Evolutionary conservation across 2,329 filamentous ascomycete species (phyloP), one percentile per base, ranked within the genome.

Genomic region (Penicillium sp.): DNA sequence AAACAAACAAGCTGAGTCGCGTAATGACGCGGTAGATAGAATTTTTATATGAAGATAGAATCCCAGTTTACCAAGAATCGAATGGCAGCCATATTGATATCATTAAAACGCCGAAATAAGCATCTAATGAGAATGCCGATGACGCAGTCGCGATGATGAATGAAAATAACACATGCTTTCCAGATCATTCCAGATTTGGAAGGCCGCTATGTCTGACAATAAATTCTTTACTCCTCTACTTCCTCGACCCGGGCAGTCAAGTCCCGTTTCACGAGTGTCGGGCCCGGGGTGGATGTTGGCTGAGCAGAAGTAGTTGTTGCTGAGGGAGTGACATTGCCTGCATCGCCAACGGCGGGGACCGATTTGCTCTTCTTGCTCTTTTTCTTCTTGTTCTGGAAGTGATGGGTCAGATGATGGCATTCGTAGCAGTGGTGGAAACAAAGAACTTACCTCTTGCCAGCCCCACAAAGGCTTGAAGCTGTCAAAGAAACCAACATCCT

Each of bases 401-500:
- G 1, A 15, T n/a, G 13, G 18, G 23, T 51, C 36, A 51, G 43
- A 12, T 39, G 12, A 16, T 18, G 6, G 36, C 36, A 5, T 21
- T 41, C 15, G 33, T 36, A 4, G 3, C 4, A 8, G 18, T 33
- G 4, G 21, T 8, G 42, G 24, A 28, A 26, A 29, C 21, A 16
- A 49, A 38, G 6, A 51, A 74, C 83, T 73, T 70, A 95, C 90
- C 84, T 96, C 92, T 73, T 99, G 94, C 94, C 94, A 99, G 54
- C 90, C 94, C 93, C 94, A 99, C 6, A 96, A 76, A 18, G 94
- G 94, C 68, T 87, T 87, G 82, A 99, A 99, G 67, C 89, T 95
- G 71, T 99, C 94, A 74, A 99, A 88, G 77, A 99, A 97, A 7
- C 93, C 95, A 26, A 99, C 94, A 70, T 99, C 94, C 72, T 99